A percentile compares a stretch with the other conserved stretches of the same genome.
phyloP scores from a whole-genome alignment of 805 yeast species.

The Brettanomyces naardenensis region DNA sequence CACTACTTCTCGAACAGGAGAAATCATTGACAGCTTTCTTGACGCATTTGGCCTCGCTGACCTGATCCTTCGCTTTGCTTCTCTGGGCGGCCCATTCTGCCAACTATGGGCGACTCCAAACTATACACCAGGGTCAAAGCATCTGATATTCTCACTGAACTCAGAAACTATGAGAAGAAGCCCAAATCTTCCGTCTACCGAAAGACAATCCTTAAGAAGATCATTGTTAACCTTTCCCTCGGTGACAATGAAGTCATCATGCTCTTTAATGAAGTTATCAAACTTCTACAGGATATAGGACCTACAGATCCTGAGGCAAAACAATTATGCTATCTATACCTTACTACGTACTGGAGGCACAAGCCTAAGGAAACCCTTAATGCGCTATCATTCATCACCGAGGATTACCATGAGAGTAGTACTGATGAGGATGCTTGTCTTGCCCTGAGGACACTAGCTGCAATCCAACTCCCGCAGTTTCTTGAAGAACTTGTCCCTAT shows the following conservation, averaged over 20 bases:
- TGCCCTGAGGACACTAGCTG: conserved; percentile 56
- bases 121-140: conserved; percentile 22
- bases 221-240: conserved; percentile 76
- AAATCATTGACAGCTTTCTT: too few species aligned
- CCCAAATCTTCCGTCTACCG: conserved; percentile 26
- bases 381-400: conserved; percentile 46
- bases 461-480: conserved; percentile 49
- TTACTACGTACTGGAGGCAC: conserved; percentile 51
- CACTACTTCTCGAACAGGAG: too few species aligned
- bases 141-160: conserved; percentile 24
- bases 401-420: conserved; percentile 30
- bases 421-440: conserved; percentile 46
- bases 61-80: background rate
- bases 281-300: conserved; percentile 34
- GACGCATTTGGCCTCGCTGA: too few species aligned
- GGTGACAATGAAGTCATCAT: conserved; percentile 70
- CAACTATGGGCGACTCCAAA: conserved; percentile 21
- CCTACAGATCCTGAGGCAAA: conserved; percentile 54
- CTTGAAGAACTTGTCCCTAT: conserved; percentile 35
- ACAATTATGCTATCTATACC: conserved; percentile 60
- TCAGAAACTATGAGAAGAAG: conserved; percentile 30
- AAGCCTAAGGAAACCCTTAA: conserved; percentile 48
- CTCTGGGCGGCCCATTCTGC: background rate
- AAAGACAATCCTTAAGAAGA: conserved; percentile 54
- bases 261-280: conserved; percentile 56